These are phyloP conservation scores for Sphaerulina vaccinii DNA, from an alignment of 2,329 filamentous ascomycete genomes.

Conservation along the genomic window DNA sequence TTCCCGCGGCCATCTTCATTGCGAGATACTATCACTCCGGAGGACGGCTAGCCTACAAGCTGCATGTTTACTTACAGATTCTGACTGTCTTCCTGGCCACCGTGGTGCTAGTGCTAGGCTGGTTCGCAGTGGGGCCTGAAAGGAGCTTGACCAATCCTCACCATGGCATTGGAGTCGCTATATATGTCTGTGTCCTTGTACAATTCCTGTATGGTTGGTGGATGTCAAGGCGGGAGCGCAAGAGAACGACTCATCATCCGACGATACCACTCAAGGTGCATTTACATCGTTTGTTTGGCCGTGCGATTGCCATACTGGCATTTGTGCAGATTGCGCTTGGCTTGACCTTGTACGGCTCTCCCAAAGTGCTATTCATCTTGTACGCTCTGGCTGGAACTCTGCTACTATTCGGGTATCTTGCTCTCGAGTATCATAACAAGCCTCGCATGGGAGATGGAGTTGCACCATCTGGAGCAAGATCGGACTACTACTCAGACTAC, in stretches of 20 bases:
- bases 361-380: constrained; percentile 78
- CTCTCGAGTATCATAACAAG: constrained; percentile 62
- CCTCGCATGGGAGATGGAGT: constrained; percentile 40
- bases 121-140: constrained; percentile 71
- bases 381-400: constrained; percentile 76
- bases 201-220: constrained; percentile 70
- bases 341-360: constrained; percentile 87
- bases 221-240: constrained; percentile 53
- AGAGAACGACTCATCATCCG: constrained; percentile 49
- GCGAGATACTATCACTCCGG: constrained; percentile 66
- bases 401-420: constrained; percentile 73
- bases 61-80: constrained; percentile 74
- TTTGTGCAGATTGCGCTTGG: constrained; percentile 86
- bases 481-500: constrained; percentile 33
- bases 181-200: constrained; percentile 70
- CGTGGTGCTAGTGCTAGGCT: constrained; percentile 71
- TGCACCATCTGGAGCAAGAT: constrained; percentile 20
- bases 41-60: constrained; percentile 58
- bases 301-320: constrained; percentile 74
- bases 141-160: constrained; percentile 77
- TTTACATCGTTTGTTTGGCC: constrained; percentile 86
- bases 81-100: constrained; percentile 66
- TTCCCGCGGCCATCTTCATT: constrained; percentile 71
- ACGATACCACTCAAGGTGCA: constrained; percentile 54
- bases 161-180: constrained; percentile 77